Evolutionary conservation across 768 basidiomycete species (phyloP).

Genomic region (Hericium rajendrae): DNA sequence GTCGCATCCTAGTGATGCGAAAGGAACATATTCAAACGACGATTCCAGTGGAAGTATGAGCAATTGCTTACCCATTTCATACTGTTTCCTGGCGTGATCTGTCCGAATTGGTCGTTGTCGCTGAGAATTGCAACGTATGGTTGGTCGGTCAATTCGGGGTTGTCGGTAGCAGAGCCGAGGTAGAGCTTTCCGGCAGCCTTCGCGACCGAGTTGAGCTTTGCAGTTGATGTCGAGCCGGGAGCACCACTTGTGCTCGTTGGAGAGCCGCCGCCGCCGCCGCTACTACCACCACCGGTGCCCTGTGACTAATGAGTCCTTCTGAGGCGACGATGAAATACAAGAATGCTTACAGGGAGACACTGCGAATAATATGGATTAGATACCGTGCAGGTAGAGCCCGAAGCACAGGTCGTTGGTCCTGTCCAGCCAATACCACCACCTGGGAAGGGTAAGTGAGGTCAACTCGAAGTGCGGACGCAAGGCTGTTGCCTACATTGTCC

Average conservation of each 20-base stretch:
- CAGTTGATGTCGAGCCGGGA: conserved; percentile 9
- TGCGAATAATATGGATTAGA: neutral
- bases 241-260: neutral
- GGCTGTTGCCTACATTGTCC: conserved; percentile 11
- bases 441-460: neutral
- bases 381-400: conserved; percentile 16
- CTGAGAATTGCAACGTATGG: conserved; percentile 29
- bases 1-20: conserved; percentile 33
- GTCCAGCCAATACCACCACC: conserved; percentile 29
- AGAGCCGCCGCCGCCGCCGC: neutral
- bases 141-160: conserved; percentile 31
- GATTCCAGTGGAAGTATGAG: neutral
- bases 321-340: neutral
- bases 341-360: neutral
- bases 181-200: conserved; percentile 33
- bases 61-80: conserved; percentile 32
- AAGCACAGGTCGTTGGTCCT: conserved; percentile 28
- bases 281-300: neutral
- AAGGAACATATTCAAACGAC: neutral
- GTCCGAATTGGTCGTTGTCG: conserved; percentile 30
- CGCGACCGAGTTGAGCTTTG: conserved; percentile 27
- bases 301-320: neutral
- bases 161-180: conserved; percentile 41
- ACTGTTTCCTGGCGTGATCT: conserved; percentile 35
- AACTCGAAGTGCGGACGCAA: neutral